Conservation (phyloP, 1,284 basidiomycete species). For the Leucoagaricus sp. region DNA sequence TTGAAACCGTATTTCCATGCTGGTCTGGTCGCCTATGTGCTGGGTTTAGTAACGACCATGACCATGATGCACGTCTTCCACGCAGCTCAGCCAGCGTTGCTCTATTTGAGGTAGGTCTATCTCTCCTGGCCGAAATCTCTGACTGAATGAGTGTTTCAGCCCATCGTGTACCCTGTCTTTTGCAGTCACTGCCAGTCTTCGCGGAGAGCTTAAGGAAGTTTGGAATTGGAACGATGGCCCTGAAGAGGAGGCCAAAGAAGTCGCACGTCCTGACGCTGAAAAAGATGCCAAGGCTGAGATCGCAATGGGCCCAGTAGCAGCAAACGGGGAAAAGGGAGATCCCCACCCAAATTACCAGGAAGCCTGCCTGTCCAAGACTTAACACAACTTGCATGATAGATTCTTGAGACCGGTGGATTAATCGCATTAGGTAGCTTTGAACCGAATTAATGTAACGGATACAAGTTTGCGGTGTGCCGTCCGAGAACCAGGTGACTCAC, state of each 20-base stretch:
- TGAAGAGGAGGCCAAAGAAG: conserved; percentile 20
- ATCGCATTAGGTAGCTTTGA: neutral
- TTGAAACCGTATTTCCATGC: conserved; percentile 81
- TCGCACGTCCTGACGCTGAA: neutral
- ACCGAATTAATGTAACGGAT: neutral
- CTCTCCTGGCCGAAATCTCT: neutral
- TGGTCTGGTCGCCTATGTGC: conserved; percentile 74
- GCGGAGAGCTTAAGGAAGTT: conserved; percentile 60
- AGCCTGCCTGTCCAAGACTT: too few relatives aligned
- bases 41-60: conserved; percentile 83
- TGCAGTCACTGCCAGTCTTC: conserved; percentile 47
- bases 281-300: neutral
- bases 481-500: neutral
- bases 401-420: neutral
- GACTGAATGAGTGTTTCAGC: conserved; percentile 34
- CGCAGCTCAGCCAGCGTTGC: conserved; percentile 87
- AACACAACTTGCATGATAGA: neutral
- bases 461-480: neutral
- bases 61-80: conserved; percentile 83
- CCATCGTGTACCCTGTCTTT: conserved; percentile 72
- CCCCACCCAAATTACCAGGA: too few relatives aligned
- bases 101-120: conserved; percentile 81
- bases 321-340: too few relatives aligned
- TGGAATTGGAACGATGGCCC: conserved; percentile 66
- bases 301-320: neutral